Evolutionary conservation across 768 basidiomycete species (phyloP), one percentile per base, ranked within the genome.

Genomic region (Termitomyces sp.): DNA sequence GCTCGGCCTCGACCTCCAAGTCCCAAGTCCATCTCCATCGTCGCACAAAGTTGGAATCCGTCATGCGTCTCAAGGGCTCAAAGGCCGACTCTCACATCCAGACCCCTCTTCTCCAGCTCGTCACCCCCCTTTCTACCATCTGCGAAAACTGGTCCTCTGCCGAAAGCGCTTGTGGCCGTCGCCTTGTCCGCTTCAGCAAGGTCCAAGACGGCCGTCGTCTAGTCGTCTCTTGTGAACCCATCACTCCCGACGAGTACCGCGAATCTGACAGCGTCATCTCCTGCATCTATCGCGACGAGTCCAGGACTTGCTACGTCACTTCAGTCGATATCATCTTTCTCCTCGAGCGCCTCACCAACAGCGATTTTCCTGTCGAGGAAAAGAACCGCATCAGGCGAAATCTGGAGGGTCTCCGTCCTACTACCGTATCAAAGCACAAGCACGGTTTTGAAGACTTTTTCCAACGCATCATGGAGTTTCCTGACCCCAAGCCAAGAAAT

Each of bases 311-410:
- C 76, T 96, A 86, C 72, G 87, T 96, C 66, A 98, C 96, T 45
- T 96, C 94, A 0, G 96, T 98, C 66, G 96, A 98, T 72, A 88
- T 96, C 73, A 95, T 98, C 68, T 92, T 89, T 71, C 83, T 98
- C 36, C 85, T 98, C 57, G 94, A 98, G 76, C 82, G 83, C 2
- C 78, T 85, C 50, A 82, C 82, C 45, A 86, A 87, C 64, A 92
- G 89, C 48, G 81, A 89, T 54, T 96, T 97, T 69, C 88, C 87
- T 36, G 91, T 97, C 52, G 94, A 97, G 74, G 96, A 98, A 81
- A 98, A 96, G 82, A 98, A 98, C 69, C 82, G 96, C 56, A 96
- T 98, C 67, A 81, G 96, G 63, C 83, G 96, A 60, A 98, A 98
- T 73, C 79, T 99, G 36, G 96, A 99, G 73, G 93, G 92, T 31